Conservation (phyloP, 129 eudicot species). For the Smallanthus sonchifolius region DNA sequence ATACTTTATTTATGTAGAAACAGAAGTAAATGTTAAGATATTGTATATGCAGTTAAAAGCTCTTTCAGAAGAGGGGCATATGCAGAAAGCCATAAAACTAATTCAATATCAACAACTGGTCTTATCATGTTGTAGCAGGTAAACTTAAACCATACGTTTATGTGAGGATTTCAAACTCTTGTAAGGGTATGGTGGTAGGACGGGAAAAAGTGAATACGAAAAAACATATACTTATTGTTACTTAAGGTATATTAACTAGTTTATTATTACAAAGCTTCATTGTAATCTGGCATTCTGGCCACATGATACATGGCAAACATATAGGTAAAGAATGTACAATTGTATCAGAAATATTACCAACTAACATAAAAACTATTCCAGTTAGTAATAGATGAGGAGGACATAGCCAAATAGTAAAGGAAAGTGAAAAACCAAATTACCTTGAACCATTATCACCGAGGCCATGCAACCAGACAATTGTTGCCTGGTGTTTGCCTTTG, state of each 20-base stretch:
- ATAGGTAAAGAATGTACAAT: background rate
- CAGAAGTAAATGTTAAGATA: background rate
- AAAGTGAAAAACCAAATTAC: slow-evolving; percentile 26
- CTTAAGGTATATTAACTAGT: background rate
- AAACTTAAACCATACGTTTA: background rate
- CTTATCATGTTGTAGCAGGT: background rate
- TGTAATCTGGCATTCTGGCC: background rate
- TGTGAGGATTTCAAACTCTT: slow-evolving; percentile 11
- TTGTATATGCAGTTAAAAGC: slow-evolving; percentile 3
- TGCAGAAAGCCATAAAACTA: background rate
- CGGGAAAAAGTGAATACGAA: background rate
- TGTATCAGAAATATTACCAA: background rate
- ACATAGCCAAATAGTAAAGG: background rate
- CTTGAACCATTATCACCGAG: slow-evolving; percentile 86
- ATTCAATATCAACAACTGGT: background rate
- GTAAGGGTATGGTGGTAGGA: background rate
- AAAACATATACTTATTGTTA: background rate
- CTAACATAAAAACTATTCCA: background rate
- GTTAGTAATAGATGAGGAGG: background rate
- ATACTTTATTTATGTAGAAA: background rate
- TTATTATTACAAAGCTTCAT: background rate
- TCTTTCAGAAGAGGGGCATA: slow-evolving; percentile 1
- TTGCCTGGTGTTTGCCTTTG: slow-evolving; percentile 89
- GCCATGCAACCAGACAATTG: slow-evolving; percentile 92
- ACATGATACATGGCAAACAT: background rate